Evolutionary conservation across 2,329 filamentous ascomycete species (phyloP), one percentile per base, ranked within the genome.

Genomic region (Fusarium armeniacum): DNA sequence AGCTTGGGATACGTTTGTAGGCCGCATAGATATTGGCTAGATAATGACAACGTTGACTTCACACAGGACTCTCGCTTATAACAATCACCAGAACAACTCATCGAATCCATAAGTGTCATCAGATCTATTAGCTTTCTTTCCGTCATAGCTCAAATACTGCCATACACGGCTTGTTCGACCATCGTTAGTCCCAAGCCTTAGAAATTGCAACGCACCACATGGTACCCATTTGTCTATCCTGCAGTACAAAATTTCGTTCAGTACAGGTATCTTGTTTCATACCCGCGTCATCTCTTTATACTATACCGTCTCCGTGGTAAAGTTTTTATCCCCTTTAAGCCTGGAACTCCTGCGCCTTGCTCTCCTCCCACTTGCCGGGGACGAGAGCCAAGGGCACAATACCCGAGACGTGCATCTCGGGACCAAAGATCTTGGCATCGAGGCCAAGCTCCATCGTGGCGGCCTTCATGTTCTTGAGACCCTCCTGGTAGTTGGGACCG

Each of bases 401-500:
- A 81, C 96, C 96, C 54, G 91, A 95, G 77, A 99, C 95, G 84
- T 98, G 94, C 93, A 98, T 98, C 84, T 97, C 90, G 46, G 87
- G 87, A 57, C 87, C 87, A 70, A 89, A 89, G 77, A 89, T 86
- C 82, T 88, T 87, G 78, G 86, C 86, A 72, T 87, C 81, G 72
- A 99, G 89, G 75, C 93, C 93, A 64, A 99, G 89, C 86, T 99
- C 96, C 81, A 95, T 90, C 66, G 94, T 96, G 65, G 97, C 95
- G 51, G 90, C 89, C 89, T 98, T 98, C 89, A 99, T 98, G 90
- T 98, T 99, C 91, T 97, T 98, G 73, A 99, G 91, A 85, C 96
- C 96, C 85, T 99, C 96, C 85, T 99, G 96, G 90, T 97, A 99
- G 89, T 99, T 99, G 83, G 96, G 96, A 66, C 96, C 81, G 55